A percentile compares a stretch with the other conserved stretches of the same genome.
phyloP scores from a whole-genome alignment of 495 filamentous ascomycete genomes.

The Penicillium steckii region DNA sequence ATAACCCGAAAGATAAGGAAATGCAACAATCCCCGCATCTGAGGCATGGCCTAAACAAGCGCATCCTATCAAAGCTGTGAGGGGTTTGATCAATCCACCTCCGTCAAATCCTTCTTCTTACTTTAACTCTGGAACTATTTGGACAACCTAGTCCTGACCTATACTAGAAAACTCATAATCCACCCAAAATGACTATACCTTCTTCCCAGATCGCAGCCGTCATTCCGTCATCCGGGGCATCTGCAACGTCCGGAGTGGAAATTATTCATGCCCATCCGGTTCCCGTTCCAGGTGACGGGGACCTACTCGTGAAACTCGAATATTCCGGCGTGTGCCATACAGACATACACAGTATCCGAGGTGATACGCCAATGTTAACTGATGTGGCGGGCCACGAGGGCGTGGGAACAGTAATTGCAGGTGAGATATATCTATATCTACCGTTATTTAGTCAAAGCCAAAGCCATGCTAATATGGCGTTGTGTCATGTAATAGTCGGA shows the following conservation, averaged over 20 bases:
- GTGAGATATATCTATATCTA: conserved; percentile 12
- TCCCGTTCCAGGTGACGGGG: conserved; percentile 32
- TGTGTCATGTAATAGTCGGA: conserved; percentile 24
- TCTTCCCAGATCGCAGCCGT: conserved; percentile 39
- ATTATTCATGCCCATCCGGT: conserved; percentile 32
- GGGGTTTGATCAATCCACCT: background rate
- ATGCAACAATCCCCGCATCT: conserved; percentile 20
- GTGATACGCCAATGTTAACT: conserved; percentile 47
- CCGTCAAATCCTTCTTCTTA: background rate
- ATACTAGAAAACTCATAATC: background rate
- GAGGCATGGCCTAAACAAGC: conserved; percentile 1
- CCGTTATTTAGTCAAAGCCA: background rate
- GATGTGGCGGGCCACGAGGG: conserved; percentile 48
- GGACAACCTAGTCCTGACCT: background rate
- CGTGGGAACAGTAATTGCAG: conserved; percentile 38
- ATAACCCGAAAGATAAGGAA: conserved; percentile 8
- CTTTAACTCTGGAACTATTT: background rate
- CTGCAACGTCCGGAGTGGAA: conserved; percentile 22
- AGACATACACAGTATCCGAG: conserved; percentile 43
- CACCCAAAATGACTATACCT: conserved; percentile 25
- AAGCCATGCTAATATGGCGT: background rate
- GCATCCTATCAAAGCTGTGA: background rate
- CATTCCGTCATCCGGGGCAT: conserved; percentile 25
- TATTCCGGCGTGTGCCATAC: conserved; percentile 46
- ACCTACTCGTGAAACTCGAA: conserved; percentile 42